Evolutionary conservation across 164 flowering plant species (phyloP).

Genomic region (Berberis vulgaris): DNA sequence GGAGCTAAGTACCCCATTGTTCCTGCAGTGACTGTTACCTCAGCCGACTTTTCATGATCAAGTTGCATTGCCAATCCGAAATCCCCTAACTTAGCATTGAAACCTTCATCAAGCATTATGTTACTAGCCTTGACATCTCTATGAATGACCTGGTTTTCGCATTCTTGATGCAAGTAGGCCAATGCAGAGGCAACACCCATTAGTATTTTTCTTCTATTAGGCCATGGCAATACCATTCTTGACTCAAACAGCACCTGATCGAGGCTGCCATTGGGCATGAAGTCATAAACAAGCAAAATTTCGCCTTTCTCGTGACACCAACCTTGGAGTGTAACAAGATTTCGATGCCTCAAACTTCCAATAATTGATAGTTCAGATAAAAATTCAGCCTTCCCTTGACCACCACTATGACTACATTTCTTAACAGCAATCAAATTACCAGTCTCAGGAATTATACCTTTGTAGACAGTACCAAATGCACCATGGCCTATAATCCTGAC

Average conservation of each 20-base stretch:
- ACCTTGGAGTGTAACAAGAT: constrained; percentile 76
- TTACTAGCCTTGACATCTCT: constrained; percentile 85
- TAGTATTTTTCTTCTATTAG: constrained; percentile 46
- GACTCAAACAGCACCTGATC: constrained; percentile 83
- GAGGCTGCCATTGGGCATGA: constrained; percentile 88
- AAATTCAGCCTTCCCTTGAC: constrained; percentile 72
- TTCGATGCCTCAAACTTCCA: constrained; percentile 87
- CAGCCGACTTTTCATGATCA: constrained; percentile 80
- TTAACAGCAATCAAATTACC: constrained; percentile 80
- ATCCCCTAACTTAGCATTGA: constrained; percentile 79
- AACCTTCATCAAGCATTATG: constrained; percentile 78
- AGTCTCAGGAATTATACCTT: constrained; percentile 54
- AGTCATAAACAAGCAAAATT: constrained; percentile 73
- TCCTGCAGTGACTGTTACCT: constrained; percentile 79
- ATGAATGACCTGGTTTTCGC: constrained; percentile 84
- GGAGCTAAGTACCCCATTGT: constrained; percentile 99
- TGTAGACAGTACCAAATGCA: constrained; percentile 87
- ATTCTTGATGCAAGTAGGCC: constrained; percentile 85
- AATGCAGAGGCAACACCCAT: constrained; percentile 81
- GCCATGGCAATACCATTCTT: constrained; percentile 50
- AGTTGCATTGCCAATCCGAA: constrained; percentile 74
- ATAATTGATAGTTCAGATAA: constrained; percentile 81
- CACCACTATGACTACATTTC: constrained; percentile 53
- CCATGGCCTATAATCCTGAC: constrained; percentile 71
- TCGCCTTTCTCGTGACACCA: constrained; percentile 98